Conservation (phyloP, 495 filamentous ascomycete species). For the Penicillium canescens region DNA sequence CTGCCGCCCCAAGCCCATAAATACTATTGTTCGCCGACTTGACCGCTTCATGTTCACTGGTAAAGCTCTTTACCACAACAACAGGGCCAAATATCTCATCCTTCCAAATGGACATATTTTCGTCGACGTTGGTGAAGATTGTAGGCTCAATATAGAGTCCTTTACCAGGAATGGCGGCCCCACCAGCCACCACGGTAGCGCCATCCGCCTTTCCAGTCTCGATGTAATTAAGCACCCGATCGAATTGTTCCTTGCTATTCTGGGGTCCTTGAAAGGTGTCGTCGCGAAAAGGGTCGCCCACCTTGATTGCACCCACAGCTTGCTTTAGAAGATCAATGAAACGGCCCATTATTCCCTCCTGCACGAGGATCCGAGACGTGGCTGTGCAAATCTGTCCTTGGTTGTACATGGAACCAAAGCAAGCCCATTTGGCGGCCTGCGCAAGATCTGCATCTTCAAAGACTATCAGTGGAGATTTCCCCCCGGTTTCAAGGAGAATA, state of each 20-base stretch:
- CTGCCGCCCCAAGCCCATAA: slow-evolving; percentile 64
- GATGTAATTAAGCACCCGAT: slow-evolving; percentile 60
- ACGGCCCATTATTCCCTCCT: slow-evolving; percentile 71
- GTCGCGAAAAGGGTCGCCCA: slow-evolving; percentile 74
- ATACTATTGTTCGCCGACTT: slow-evolving; percentile 67
- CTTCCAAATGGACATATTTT: slow-evolving; percentile 53
- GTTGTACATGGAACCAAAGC: slow-evolving; percentile 69
- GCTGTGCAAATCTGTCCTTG: slow-evolving; percentile 90
- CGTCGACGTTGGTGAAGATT: slow-evolving; percentile 59
- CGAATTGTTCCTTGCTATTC: slow-evolving; percentile 80
- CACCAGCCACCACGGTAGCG: slow-evolving; percentile 21
- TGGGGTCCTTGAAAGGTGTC: slow-evolving; percentile 83
- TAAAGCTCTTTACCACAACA: slow-evolving; percentile 55
- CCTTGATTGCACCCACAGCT: slow-evolving; percentile 58
- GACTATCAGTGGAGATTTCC: slow-evolving; percentile 80
- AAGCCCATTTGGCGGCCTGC: slow-evolving; percentile 82
- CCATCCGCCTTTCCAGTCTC: slow-evolving; percentile 61
- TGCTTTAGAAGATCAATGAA: slow-evolving; percentile 74
- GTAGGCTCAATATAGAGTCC: slow-evolving; percentile 61
- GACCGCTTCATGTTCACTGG: slow-evolving; percentile 59
- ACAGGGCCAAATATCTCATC: slow-evolving; percentile 71
- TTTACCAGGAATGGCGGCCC: too few relatives aligned
- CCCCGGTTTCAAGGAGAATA: slow-evolving; percentile 75
- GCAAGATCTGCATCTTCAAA: slow-evolving; percentile 87
- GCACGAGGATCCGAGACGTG: slow-evolving; percentile 80